Evolutionary conservation across 176 grass and related monocot species (phyloP), one percentile per base, ranked within the genome.

Genomic region (Elaeis guineensis): DNA sequence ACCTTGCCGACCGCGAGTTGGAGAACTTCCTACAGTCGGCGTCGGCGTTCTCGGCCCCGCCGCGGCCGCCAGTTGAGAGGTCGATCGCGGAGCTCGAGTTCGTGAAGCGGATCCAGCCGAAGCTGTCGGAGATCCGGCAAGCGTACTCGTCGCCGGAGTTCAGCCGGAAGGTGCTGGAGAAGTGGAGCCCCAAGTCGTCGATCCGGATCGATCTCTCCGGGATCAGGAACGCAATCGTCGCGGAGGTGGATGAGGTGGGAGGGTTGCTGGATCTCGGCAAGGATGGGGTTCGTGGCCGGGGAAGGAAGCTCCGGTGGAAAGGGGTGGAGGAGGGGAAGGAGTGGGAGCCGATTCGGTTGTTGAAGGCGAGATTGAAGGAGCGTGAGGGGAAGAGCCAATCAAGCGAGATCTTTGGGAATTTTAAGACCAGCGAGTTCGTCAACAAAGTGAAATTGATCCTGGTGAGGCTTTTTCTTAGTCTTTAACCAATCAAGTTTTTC

Each of bases 1-100:
- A 74, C 63, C 77, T 69, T 52, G 80, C 83, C 49, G 86, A 96
- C 77, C 83, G 86, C 16, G 86, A 96, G 72, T 44, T 89, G 61
- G 86, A 68, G 53, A 72, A 84, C 6, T 59, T 89, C 35, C 74
- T 85, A 49, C 17, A 66, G 29, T 84, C 77, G 4, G 76, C 73
- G 19, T 67, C 73, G 51, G 56, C 56, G 28, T 52, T 83, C 67
- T 30, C 70, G 2, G 19, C 67, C 59, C 59, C 29, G 59, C 73
- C 69, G 55, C 69, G 64, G 50, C 59, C 68, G 32, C 61, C 74
- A 16, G 44, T 63, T 22, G 55, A 63, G 55, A 58, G 59, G 49
- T 74, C 83, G 60, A 88, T 94, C 44, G 57, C 67, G 72, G 91
- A 96, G 78, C 16, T 86, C 29, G 83, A 90, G 63, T 79, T 84